These are phyloP conservation scores for Talaromyces adpressus DNA, from an alignment of 495 filamentous ascomycete species.

Conservation along the genomic window DNA sequence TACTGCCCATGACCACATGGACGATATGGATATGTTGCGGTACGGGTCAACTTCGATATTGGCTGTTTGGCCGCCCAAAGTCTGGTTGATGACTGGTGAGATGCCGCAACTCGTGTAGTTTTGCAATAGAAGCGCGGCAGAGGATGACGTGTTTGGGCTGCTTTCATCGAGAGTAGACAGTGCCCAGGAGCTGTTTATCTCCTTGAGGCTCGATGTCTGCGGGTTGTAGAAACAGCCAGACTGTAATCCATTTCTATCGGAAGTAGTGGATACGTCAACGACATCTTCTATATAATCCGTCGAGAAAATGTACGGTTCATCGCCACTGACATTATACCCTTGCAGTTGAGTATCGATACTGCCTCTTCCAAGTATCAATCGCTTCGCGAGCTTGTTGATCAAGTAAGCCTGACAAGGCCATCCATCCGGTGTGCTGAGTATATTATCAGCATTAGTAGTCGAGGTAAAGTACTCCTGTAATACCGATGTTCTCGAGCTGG, in stretches of 20 bases:
- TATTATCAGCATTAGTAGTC: constrained; percentile 21
- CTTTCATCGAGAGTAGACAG: constrained; percentile 24
- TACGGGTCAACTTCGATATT: constrained; percentile 38
- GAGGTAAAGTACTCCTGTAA: constrained; percentile 46
- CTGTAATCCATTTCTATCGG: constrained; percentile 29
- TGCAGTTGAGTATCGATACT: constrained; percentile 49
- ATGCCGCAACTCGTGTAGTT: constrained; percentile 47
- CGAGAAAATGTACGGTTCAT: constrained; percentile 38
- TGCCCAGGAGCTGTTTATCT: constrained; percentile 55
- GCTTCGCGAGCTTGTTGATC: constrained; percentile 40
- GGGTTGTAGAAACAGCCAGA: constrained; percentile 46
- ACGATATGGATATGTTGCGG: constrained; percentile 38
- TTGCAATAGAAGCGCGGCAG: constrained; percentile 24
- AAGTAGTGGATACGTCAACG: constrained; percentile 17
- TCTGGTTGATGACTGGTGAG: constrained; percentile 48
- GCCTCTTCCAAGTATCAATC: constrained; percentile 49
- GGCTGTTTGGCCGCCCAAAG: constrained; percentile 46
- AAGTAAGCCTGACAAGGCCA: constrained; percentile 56
- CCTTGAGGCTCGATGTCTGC: constrained; percentile 25
- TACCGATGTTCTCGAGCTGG: constrained; percentile 29
- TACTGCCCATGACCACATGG: constrained; percentile 54
- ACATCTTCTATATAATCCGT: constrained; percentile 25
- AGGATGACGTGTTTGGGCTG: constrained; percentile 21
- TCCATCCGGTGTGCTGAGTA: constrained; percentile 49
- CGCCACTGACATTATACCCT: constrained; percentile 40